Percentiles rank a stretch among this genome's conserved stretches.
Conservation (phyloP, 2,329 filamentous ascomycete species). For the Zymoseptoria ardabiliae region DNA sequence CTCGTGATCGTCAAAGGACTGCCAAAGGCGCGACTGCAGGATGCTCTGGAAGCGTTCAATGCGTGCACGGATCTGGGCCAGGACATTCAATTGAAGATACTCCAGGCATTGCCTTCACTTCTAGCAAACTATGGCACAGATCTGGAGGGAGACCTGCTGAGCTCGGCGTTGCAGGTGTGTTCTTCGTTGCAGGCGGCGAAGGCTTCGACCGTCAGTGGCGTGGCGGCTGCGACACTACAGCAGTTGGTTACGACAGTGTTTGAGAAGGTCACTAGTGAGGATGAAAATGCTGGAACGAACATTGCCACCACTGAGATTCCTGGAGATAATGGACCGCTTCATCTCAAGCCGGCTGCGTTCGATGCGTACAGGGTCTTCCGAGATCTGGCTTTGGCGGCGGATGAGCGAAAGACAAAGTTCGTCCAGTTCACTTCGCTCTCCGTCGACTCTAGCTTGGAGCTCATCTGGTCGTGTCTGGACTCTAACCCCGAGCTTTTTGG, state of each 20-base stretch:
- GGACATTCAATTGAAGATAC: conserved; percentile 91
- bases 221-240: conserved; percentile 90
- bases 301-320: conserved; percentile 58
- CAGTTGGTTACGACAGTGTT: conserved; percentile 89
- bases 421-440: conserved; percentile 71
- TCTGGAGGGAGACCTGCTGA: conserved; percentile 71
- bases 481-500: conserved; percentile 78
- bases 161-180: conserved; percentile 80
- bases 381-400: conserved; percentile 80
- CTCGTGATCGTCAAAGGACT: conserved; percentile 77
- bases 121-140: conserved; percentile 84
- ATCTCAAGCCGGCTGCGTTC: conserved; percentile 67
- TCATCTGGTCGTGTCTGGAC: conserved; percentile 83
- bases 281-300: conserved; percentile 55
- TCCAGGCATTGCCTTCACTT: conserved; percentile 83
- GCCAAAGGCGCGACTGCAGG: conserved; percentile 69
- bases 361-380: conserved; percentile 86
- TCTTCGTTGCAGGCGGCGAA: conserved; percentile 86
- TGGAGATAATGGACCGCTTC: conserved; percentile 55
- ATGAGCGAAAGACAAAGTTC: conserved; percentile 76
- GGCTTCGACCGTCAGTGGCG: conserved; percentile 88
- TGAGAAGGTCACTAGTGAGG: conserved; percentile 79
- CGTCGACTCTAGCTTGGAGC: conserved; percentile 77
- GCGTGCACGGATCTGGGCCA: conserved; percentile 67
- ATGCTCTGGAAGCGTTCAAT: conserved; percentile 80